Conservation (phyloP, 2,329 filamentous ascomycete genomes). For the Aureobasidium melanogenum region DNA sequence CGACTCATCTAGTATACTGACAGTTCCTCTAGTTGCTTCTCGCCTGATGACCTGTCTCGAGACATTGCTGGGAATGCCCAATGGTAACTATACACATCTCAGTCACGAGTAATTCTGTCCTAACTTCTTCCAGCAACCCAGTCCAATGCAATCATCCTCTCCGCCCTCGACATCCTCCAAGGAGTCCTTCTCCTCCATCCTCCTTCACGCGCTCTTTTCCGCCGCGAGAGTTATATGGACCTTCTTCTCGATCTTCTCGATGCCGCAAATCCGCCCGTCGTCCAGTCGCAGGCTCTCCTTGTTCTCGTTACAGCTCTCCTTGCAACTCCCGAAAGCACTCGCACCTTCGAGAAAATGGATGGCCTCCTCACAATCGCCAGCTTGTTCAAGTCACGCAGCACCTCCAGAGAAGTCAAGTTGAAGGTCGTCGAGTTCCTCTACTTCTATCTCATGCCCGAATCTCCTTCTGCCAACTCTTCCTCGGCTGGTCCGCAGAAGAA, state of each 20-base stretch:
- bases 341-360: constrained; percentile 85
- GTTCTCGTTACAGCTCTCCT: constrained; percentile 84
- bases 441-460: constrained; percentile 97
- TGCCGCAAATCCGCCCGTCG: constrained; percentile 77
- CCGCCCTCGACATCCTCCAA: constrained; percentile 80
- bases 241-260: constrained; percentile 92
- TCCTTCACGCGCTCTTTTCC: constrained; percentile 78
- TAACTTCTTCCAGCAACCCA: constrained; percentile 50
- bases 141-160: constrained; percentile 81
- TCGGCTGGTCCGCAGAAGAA: constrained; percentile 20
- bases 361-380: constrained; percentile 86
- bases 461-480: constrained; percentile 30
- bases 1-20: background rate
- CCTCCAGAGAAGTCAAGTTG: constrained; percentile 80
- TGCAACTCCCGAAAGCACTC: constrained; percentile 77
- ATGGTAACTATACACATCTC: constrained; percentile 33
- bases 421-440: constrained; percentile 97
- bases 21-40: constrained; percentile 54
- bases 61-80: constrained; percentile 71
- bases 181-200: constrained; percentile 82
- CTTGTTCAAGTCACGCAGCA: constrained; percentile 82
- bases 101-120: background rate
- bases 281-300: constrained; percentile 83
- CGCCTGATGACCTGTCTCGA: constrained; percentile 80
- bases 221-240: constrained; percentile 90